These are phyloP conservation scores for Xerocomellus intermedius DNA, from an alignment of 768 basidiomycete genomes.

Conservation along the genomic window DNA sequence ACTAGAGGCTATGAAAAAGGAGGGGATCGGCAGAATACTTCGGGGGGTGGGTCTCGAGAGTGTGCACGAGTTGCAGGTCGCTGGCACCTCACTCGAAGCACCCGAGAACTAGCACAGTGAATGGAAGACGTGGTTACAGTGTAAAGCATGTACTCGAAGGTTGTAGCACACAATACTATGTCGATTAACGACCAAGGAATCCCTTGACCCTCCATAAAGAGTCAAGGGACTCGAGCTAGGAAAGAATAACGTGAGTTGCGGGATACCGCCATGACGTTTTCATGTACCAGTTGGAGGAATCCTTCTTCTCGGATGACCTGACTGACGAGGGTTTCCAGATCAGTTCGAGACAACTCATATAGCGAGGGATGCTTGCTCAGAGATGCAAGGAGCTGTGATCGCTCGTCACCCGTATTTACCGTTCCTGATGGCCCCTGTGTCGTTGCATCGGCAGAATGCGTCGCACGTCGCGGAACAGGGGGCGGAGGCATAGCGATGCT, in stretches of 20 bases:
- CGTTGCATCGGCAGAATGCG: conserved; percentile 3
- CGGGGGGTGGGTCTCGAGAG: conserved; percentile 61
- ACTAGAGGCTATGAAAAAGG: conserved; percentile 62
- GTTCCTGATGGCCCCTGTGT: conserved; percentile 7
- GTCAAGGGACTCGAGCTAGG: conserved; percentile 53
- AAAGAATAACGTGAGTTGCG: conserved; percentile 13
- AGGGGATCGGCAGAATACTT: conserved; percentile 63
- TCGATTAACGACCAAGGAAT: conserved; percentile 27
- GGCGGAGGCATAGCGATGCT: conserved; percentile 32
- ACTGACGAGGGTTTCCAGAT: conserved; percentile 57
- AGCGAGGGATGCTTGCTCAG: conserved; percentile 46
- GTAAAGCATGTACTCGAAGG: not conserved
- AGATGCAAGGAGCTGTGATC: conserved; percentile 34
- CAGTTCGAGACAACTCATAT: conserved; percentile 50
- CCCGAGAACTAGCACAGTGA: conserved; percentile 14
- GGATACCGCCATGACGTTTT: not conserved
- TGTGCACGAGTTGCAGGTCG: conserved; percentile 65
- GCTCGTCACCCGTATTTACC: conserved; percentile 2
- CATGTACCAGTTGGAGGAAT: conserved; percentile 67
- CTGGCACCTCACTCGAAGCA: conserved; percentile 42
- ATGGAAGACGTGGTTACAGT: not conserved
- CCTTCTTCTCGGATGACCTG: conserved; percentile 73
- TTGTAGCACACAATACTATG: not conserved
- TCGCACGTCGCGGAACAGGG: conserved; percentile 22
- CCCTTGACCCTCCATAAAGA: conserved; percentile 53